Conservation (phyloP, 2,329 filamentous ascomycete species). For the Colletotrichum abscissum region DNA sequence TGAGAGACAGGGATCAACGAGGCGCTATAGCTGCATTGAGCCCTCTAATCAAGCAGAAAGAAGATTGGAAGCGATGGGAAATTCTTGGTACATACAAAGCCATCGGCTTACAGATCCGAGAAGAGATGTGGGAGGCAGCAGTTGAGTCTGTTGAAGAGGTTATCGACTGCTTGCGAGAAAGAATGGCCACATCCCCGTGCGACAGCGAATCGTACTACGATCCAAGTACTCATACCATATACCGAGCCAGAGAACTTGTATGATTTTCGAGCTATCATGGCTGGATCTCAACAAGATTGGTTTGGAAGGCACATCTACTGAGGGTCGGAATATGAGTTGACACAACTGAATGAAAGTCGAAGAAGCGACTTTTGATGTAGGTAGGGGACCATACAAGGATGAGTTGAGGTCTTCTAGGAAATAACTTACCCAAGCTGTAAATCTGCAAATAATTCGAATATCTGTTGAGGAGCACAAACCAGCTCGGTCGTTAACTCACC, state of each 20-base stretch:
- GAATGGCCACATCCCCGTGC: conserved; percentile 17
- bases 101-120: conserved; percentile 5
- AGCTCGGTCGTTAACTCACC: too few species aligned
- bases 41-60: neutral
- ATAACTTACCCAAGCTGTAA: neutral
- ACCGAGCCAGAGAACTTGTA: neutral
- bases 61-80: neutral
- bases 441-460: neutral
- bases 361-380: neutral
- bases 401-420: neutral
- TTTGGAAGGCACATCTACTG: too few species aligned
- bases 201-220: neutral
- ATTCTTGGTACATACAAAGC: conserved; percentile 9
- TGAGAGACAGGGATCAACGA: neutral
- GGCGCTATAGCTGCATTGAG: neutral
- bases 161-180: neutral
- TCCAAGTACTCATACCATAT: neutral
- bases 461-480: too few species aligned
- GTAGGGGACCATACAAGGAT: neutral
- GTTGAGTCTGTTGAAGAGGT: conserved; percentile 19
- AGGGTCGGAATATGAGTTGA: too few species aligned
- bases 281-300: neutral
- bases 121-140: conserved; percentile 14
- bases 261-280: fast-evolving
- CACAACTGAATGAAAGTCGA: too few species aligned